phyloP scores from a whole-genome alignment of 2,329 filamentous ascomycete genomes.

The Biscogniauxia sp. region DNA sequence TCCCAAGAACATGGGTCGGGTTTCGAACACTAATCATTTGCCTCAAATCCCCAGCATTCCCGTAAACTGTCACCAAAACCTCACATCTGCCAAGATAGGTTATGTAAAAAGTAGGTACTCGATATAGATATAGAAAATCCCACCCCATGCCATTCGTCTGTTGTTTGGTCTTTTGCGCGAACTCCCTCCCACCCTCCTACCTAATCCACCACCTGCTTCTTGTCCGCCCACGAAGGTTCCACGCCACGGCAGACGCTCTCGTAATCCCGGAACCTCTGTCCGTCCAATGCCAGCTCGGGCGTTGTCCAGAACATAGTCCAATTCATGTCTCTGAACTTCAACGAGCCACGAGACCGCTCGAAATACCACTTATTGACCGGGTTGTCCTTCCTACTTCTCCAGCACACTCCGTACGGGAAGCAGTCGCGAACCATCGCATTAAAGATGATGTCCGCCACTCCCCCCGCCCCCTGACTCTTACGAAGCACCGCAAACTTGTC shows the following conservation, averaged over 20 bases:
- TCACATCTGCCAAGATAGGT: not conserved
- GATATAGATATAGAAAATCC: not conserved
- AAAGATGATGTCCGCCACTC: conserved; percentile 94
- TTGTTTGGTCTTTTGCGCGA: not conserved
- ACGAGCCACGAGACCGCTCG: conserved; percentile 79
- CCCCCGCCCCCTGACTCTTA: conserved; percentile 82
- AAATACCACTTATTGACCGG: conserved; percentile 99
- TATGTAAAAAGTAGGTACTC: not conserved
- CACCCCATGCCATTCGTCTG: not conserved
- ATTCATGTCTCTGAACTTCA: conserved; percentile 75
- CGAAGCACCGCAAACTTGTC: conserved; percentile 97
- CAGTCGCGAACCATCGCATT: conserved; percentile 90
- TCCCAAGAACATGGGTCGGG: not conserved
- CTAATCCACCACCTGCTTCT: conserved; percentile 57
- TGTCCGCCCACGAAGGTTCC: conserved; percentile 62
- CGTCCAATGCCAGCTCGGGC: conserved; percentile 55
- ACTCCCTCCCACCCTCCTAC: not conserved
- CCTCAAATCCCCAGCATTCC: not conserved
- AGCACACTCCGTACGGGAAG: conserved; percentile 86
- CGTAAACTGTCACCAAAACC: not conserved
- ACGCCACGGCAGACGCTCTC: conserved; percentile 70
- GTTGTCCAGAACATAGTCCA: conserved; percentile 99
- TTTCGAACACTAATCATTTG: not conserved
- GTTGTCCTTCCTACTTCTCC: conserved; percentile 86
- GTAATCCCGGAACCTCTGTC: conserved; percentile 62